These are phyloP conservation scores for Phytophthora ohioensis DNA, from an alignment of 352 stramenopile species.

Conservation along the genomic window DNA sequence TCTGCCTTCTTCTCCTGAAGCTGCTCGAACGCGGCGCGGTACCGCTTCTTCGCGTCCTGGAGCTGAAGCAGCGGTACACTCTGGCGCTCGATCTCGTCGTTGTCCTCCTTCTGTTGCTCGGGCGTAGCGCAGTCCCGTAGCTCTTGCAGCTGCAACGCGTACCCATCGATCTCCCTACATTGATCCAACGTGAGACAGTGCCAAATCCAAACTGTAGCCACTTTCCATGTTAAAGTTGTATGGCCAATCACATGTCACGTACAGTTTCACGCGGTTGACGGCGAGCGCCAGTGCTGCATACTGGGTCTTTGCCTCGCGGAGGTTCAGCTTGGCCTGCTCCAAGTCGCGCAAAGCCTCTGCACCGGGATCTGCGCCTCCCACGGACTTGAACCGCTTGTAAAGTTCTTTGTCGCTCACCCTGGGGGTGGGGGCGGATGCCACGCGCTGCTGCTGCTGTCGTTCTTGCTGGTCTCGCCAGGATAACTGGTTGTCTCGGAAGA, in stretches of 20 bases:
- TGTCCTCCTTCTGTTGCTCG: constrained; percentile 6
- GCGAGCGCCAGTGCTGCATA: constrained; percentile 45
- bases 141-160: constrained; percentile 52
- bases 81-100: constrained; percentile 8
- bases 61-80: constrained; percentile 54
- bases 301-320: constrained; percentile 52
- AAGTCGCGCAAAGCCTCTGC: constrained; percentile 63
- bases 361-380: constrained; percentile 33
- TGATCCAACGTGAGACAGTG: constrained; percentile 12
- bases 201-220: constrained; percentile 19
- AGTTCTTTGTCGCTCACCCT: constrained; percentile 60
- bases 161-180: constrained; percentile 58
- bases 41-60: constrained; percentile 68
- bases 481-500: constrained; percentile 18
- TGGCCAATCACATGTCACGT: constrained; percentile 35
- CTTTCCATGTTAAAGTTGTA: constrained; percentile 26
- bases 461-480: constrained; percentile 1
- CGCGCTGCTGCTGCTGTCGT: neutral
- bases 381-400: constrained; percentile 58
- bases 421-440: neutral
- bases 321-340: constrained; percentile 69
- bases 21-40: constrained; percentile 53
- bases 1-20: constrained; percentile 69
- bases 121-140: constrained; percentile 16
- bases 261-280: constrained; percentile 73